Evolutionary conservation across 768 basidiomycete genomes (phyloP).

Genomic region (Plicaturopsis crispa): DNA sequence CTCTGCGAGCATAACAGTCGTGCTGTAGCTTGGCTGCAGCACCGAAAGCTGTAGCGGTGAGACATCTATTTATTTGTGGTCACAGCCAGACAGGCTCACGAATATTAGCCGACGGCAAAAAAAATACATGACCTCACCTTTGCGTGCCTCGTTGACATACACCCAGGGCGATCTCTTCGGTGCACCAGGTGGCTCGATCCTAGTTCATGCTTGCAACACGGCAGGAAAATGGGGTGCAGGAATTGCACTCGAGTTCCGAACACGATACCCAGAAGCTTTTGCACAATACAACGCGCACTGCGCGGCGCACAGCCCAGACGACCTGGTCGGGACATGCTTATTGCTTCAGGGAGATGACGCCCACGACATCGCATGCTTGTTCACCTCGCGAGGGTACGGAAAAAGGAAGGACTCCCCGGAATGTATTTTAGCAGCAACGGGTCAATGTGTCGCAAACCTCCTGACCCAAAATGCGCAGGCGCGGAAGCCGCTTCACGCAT

Average conservation of each 20-base stretch:
- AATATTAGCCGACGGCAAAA: too few species aligned
- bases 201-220: constrained; percentile 35
- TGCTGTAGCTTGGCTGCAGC: too few species aligned
- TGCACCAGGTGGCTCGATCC: constrained; percentile 23
- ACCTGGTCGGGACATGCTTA: constrained; percentile 29
- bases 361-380: constrained; percentile 32
- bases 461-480: constrained; percentile 22
- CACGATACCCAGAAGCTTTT: constrained; percentile 27
- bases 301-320: constrained; percentile 15
- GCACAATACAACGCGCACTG: constrained; percentile 24
- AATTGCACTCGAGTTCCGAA: constrained; percentile 27
- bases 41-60: too few species aligned
- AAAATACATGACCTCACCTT: too few species aligned
- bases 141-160: too few species aligned
- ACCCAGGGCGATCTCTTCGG: constrained; percentile 28
- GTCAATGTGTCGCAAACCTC: constrained; percentile 24
- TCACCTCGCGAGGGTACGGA: constrained; percentile 33
- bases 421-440: constrained; percentile 29
- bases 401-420: constrained; percentile 26
- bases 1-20: too few species aligned
- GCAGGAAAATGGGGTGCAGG: constrained; percentile 32
- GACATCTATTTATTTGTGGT: too few species aligned
- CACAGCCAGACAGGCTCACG: too few species aligned
- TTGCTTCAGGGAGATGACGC: constrained; percentile 20
- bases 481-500: constrained; percentile 27